Conservation (phyloP, 139 green algal species). For the Chlamydomonas schloesseri region DNA sequence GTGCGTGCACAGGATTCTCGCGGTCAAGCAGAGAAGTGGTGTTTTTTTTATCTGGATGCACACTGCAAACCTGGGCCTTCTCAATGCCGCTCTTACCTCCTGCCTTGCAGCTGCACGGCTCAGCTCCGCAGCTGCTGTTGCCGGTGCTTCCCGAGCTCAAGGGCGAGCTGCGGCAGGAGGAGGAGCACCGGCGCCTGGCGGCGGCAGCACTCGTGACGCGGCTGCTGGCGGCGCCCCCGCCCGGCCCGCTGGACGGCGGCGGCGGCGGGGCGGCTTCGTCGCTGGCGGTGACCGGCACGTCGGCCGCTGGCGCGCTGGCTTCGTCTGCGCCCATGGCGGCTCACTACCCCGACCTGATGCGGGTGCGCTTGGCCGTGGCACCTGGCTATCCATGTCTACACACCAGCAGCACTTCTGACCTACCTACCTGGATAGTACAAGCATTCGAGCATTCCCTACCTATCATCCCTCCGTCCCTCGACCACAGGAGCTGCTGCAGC, state of each 20-base stretch:
- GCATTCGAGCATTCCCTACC: too few relatives aligned
- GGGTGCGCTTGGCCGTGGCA: too few relatives aligned
- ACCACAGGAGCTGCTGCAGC: conserved; percentile 52
- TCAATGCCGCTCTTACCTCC: too few relatives aligned
- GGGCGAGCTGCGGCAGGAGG: conserved; percentile 32
- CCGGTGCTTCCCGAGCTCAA: conserved; percentile 32
- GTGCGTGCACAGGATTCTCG: background rate
- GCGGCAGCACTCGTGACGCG: conserved; percentile 71
- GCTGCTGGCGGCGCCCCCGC: conserved; percentile 62
- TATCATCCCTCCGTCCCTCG: too few relatives aligned
- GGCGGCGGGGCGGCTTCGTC: too few relatives aligned
- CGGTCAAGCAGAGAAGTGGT: too few relatives aligned
- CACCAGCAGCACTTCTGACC: too few relatives aligned
- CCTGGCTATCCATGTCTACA: too few relatives aligned
- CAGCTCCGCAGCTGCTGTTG: conserved; percentile 38
- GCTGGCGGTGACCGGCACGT: background rate
- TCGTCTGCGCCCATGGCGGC: background rate
- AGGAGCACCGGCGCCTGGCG: conserved; percentile 55
- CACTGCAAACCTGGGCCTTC: too few relatives aligned
- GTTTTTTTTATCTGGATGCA: too few relatives aligned
- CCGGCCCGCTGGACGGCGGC: background rate
- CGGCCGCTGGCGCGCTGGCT: background rate
- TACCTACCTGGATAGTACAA: too few relatives aligned
- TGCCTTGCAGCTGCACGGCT: conserved; percentile 13
- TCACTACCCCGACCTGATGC: background rate